A percentile compares a stretch with the other conserved stretches of the same genome.
Evolutionary conservation across 2,329 filamentous ascomycete species (phyloP).

Genomic region (Pestalotiopsis sp.): DNA sequence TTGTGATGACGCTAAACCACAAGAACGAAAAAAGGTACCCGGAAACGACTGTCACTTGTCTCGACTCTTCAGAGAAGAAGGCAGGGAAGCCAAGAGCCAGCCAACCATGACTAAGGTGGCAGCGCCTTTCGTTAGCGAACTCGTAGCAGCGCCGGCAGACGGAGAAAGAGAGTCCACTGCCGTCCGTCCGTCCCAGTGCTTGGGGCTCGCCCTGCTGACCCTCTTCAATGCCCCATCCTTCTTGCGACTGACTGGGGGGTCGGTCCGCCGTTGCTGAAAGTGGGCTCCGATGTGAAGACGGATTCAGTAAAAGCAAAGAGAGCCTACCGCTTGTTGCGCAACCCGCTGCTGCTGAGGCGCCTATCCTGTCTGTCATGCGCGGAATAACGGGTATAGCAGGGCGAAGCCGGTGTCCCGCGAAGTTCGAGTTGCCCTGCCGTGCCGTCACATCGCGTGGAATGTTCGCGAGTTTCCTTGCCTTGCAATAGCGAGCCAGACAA

Average conservation of each 20-base stretch:
- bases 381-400: neutral
- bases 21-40: neutral
- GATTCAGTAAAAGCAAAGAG: neutral
- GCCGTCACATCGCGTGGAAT: neutral
- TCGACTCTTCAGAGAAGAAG: neutral
- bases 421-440: neutral
- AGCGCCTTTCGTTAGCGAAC: neutral
- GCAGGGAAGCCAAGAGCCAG: neutral
- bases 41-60: neutral
- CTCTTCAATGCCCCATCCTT: neutral
- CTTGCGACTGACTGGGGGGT: neutral
- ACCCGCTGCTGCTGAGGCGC: neutral
- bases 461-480: neutral
- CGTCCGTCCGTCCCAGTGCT: neutral
- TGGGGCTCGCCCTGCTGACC: neutral
- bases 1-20: neutral
- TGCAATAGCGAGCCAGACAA: neutral
- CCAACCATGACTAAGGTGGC: neutral
- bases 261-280: neutral
- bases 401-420: neutral
- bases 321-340: neutral
- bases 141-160: neutral
- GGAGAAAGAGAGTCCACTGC: neutral
- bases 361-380: neutral
- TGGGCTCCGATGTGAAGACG: neutral